Base-by-base conservation (phyloP, 768 basidiomycete species). In the Epithele typhae region DNA sequence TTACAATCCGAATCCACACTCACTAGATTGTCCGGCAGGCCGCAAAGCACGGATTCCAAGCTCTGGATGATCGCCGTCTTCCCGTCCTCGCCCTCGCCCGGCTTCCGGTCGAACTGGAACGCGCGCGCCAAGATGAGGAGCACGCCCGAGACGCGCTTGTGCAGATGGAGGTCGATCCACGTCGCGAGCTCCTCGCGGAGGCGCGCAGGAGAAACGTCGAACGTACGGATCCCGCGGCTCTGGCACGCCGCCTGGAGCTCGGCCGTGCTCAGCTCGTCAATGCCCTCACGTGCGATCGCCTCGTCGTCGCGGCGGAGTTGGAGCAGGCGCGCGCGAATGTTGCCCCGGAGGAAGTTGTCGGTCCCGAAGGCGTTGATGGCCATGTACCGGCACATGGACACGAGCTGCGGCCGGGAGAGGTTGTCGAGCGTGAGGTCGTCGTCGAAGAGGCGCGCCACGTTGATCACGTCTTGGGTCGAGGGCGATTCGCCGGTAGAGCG, bases 371-470 rank as follows among this genome's bases (percentile, higher is more conserved):
- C 94, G 68, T 98, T 95, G 59, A 98, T 79, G 45, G 87, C 91
- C 92, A 99, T 96, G 65, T 99, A 98, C 47, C 92, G 79, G 57
- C 84, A 96, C 87, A 95, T 96, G 0, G 92, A 94, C 17, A 95
- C 92, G 23, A 98, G 78, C 68, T 98, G 96, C n/a, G 96, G 96
- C 22, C 96, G 83, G 5, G 95, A 93, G 47, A 99, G 75, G 64
- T 99, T 99, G 76, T 98, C 96, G 37, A 99, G 79, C 0, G 96
- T 98, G 52, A 98, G 78, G 63, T 99, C 96, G 56, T 97, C 93
- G 62, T 98, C 91, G 67, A 99, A 99, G 21, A 98, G 78, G 59
- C 92, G 92, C 45, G 96, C 94, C 23, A 98, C 96, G 59, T 83
- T 90, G 72, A 95, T 81, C 54, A 99, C 78, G 57, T 99, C 95